Conservation (phyloP, 2,329 filamentous ascomycete species). For the Botrytis elliptica region DNA sequence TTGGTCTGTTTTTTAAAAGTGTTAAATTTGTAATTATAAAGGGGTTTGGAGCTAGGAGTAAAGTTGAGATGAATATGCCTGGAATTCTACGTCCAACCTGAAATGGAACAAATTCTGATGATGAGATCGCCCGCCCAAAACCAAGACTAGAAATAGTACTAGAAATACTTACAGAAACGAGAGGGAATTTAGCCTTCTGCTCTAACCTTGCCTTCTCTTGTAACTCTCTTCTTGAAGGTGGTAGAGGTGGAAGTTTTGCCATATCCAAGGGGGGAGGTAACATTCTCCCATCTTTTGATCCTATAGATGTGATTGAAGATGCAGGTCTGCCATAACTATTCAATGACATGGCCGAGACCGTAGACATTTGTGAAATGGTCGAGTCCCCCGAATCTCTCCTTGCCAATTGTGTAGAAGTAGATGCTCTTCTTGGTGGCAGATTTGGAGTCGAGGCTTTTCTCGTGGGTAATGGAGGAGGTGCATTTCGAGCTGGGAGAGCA, state of each 20-base stretch:
- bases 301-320: constrained; percentile 48
- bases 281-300: constrained; percentile 47
- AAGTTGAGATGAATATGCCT: not conserved
- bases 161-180: constrained; percentile 16
- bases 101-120: not conserved
- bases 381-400: constrained; percentile 57
- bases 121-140: not conserved
- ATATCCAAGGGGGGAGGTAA: constrained; percentile 57
- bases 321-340: constrained; percentile 40
- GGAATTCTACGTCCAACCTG: not conserved
- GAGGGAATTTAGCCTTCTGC: constrained; percentile 34
- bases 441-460: constrained; percentile 45
- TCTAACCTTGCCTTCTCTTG: constrained; percentile 50
- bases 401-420: constrained; percentile 39
- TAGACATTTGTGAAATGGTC: constrained; percentile 54
- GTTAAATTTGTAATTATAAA: not conserved
- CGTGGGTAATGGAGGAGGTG: constrained; percentile 51
- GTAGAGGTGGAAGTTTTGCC: constrained; percentile 57
- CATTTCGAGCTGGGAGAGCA: constrained; percentile 33
- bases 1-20: constrained; percentile 34
- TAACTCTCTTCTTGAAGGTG: constrained; percentile 53
- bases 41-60: not conserved
- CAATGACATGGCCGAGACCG: constrained; percentile 53
- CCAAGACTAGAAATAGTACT: not conserved
- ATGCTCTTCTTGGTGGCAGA: constrained; percentile 11